Evolutionary conservation across 768 basidiomycete genomes (phyloP).

Genomic region (Collybiopsis luxurians): DNA sequence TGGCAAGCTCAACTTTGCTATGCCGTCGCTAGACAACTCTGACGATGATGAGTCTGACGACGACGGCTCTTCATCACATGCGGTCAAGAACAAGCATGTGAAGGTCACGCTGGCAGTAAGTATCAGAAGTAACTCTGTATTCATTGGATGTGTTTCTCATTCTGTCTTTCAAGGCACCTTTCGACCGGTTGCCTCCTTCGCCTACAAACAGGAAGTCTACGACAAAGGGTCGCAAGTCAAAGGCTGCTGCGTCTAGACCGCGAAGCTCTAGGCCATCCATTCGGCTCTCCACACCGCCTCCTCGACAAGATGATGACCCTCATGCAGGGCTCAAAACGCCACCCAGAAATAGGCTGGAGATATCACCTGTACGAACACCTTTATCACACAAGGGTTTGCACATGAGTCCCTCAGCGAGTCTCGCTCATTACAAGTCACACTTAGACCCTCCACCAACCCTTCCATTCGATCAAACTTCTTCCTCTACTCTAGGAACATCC

Average conservation of each 20-base stretch:
- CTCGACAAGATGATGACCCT: not conserved
- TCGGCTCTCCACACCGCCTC: conserved; percentile 23
- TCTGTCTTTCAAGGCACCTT: not conserved
- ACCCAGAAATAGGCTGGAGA: conserved; percentile 24
- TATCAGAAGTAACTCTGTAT: not conserved
- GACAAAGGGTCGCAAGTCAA: conserved; percentile 16
- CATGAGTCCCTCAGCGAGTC: conserved; percentile 65
- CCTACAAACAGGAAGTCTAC: conserved; percentile 10
- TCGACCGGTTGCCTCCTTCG: conserved; percentile 6
- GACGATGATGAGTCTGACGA: not conserved
- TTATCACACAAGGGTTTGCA: conserved; percentile 66
- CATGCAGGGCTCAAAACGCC: not conserved
- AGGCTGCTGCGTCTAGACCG: not conserved
- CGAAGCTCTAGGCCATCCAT: not conserved
- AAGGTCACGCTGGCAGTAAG: conserved; percentile 1
- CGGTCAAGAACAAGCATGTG: not conserved
- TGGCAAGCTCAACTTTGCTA: conserved; percentile 28
- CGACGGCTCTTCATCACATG: not conserved
- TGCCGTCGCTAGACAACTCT: not conserved
- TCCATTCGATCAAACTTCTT: conserved; percentile 41
- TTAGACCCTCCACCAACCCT: conserved; percentile 57
- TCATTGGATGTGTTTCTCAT: not conserved
- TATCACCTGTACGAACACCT: conserved; percentile 65
- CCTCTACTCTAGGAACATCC: conserved; percentile 16
- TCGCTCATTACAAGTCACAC: conserved; percentile 67